A percentile compares a stretch with the other conserved stretches of the same genome.
Conservation (phyloP, 345 rosid species). For the Viola odorata region DNA sequence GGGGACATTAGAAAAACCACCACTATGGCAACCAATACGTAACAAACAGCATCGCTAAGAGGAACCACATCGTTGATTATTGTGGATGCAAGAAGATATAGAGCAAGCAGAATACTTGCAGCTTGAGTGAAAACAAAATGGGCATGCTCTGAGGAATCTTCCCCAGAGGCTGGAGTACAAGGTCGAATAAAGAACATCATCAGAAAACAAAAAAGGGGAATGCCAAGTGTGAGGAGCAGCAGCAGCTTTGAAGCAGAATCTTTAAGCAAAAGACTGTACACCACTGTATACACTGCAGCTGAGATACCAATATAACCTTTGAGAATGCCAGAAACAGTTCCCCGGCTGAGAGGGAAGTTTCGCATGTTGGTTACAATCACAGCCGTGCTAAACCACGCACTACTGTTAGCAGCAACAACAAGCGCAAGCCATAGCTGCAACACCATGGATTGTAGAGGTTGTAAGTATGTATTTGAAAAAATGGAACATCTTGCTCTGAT, state of each 20-base stretch:
- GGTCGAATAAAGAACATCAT: constrained; percentile 73
- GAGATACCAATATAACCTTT: constrained; percentile 82
- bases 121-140: constrained; percentile 71
- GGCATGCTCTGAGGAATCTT: constrained; percentile 70
- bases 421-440: constrained; percentile 69
- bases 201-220: constrained; percentile 62
- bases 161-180: constrained; percentile 80
- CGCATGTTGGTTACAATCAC: constrained; percentile 91
- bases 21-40: constrained; percentile 52
- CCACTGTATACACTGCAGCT: constrained; percentile 69
- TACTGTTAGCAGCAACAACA: constrained; percentile 64
- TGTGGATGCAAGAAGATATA: constrained; percentile 56
- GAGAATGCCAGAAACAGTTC: constrained; percentile 77
- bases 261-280: constrained; percentile 54
- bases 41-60: constrained; percentile 37
- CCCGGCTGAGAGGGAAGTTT: constrained; percentile 80
- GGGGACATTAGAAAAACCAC: constrained; percentile 60
- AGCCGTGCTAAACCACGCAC: constrained; percentile 83
- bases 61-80: constrained; percentile 38
- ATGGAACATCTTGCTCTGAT: background rate
- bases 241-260: constrained; percentile 58
- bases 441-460: background rate
- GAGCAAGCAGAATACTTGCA: constrained; percentile 58
- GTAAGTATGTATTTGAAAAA: background rate
- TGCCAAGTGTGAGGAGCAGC: constrained; percentile 60